Conservation (phyloP, 208 protist species). For the Giardia muris region DNA sequence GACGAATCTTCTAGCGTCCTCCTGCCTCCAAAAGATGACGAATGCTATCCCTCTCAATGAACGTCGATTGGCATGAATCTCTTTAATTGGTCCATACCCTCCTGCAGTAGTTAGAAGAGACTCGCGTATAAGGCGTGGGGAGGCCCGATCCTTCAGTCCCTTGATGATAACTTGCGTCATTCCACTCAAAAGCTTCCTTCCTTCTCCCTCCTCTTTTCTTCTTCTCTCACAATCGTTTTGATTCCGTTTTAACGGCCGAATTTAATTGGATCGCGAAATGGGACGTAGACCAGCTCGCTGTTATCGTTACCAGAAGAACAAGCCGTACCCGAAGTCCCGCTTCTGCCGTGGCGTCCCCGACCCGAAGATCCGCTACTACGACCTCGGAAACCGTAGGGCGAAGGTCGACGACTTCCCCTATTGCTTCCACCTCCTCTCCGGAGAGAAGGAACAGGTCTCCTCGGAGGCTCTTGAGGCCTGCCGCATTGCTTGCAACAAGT, state of each 20-base stretch:
- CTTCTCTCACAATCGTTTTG: neutral
- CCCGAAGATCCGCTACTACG: conserved; percentile 66
- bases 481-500: conserved; percentile 96
- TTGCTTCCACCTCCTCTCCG: conserved; percentile 83
- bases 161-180: too few relatives aligned
- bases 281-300: conserved; percentile 59
- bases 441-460: conserved; percentile 91
- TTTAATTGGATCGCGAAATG: conserved; percentile 49
- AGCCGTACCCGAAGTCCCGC: conserved; percentile 77
- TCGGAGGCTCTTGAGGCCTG: conserved; percentile 92
- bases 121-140: neutral
- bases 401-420: conserved; percentile 79
- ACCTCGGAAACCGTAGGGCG: conserved; percentile 85
- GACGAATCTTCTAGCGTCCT: neutral
- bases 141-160: neutral
- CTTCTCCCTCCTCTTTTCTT: neutral
- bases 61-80: neutral
- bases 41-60: neutral
- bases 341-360: conserved; percentile 93
- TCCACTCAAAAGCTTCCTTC: neutral
- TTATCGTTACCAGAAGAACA: conserved; percentile 64
- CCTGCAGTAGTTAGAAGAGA: neutral
- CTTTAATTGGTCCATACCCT: neutral
- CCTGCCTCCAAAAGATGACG: neutral
- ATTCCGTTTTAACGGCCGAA: neutral